Evolutionary conservation across 1,284 basidiomycete species (phyloP).

Genomic region (Fomitopsis palustris): DNA sequence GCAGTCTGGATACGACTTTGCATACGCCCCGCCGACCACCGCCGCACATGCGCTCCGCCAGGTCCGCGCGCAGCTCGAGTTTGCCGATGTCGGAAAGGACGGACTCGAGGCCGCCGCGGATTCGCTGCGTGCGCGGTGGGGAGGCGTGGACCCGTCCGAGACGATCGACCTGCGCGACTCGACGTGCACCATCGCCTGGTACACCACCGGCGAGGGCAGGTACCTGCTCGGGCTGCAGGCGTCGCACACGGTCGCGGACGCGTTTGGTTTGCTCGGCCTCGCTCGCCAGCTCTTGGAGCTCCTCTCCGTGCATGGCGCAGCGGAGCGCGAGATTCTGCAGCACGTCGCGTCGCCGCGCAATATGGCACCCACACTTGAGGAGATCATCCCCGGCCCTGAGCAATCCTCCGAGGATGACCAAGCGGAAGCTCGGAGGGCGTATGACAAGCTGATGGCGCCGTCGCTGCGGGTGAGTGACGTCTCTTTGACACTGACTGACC

Average conservation of each 20-base stretch:
- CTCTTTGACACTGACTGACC: not conserved
- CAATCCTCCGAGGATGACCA: not conserved
- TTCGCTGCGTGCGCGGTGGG: not conserved
- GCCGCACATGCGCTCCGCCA: not conserved
- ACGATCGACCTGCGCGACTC: not conserved
- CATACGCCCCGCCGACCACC: not conserved
- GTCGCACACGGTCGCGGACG: not conserved
- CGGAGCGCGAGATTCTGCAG: not conserved
- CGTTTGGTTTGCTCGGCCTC: not conserved
- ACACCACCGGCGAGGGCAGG: not conserved
- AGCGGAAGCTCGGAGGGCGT: not conserved
- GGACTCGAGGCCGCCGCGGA: not conserved
- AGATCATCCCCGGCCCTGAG: not conserved
- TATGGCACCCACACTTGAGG: not conserved
- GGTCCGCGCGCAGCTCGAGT: slow-evolving; percentile 3
- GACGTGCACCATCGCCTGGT: not conserved
- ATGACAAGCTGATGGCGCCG: not conserved
- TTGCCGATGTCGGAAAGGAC: not conserved
- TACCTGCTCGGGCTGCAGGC: not conserved
- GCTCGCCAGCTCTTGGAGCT: slow-evolving; percentile 1
- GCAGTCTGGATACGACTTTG: not conserved
- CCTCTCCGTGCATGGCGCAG: not conserved
- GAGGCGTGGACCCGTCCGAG: not conserved
- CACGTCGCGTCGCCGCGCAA: not conserved
- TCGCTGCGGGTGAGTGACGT: not conserved